phyloP scores from a whole-genome alignment of 441 rosid genomes.

The Croton setiger region DNA sequence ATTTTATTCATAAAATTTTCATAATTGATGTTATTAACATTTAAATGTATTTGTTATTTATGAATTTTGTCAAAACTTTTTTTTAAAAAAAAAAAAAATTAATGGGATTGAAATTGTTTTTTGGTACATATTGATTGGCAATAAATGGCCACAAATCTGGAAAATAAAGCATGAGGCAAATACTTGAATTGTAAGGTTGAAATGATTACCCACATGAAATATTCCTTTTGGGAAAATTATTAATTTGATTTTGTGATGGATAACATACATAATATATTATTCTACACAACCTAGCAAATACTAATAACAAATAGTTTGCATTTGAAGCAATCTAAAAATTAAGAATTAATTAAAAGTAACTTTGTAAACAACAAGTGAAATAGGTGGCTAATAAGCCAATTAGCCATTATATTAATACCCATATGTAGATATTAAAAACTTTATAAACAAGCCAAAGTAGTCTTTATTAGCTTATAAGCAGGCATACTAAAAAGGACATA shows the following conservation, averaged over 20 bases:
- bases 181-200: constrained; percentile 11
- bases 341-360: too few relatives aligned
- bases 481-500: constrained; percentile 18
- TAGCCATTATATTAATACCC: too few relatives aligned
- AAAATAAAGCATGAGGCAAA: constrained; percentile 2
- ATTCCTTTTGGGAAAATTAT: neutral
- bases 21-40: neutral
- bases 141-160: too few relatives aligned
- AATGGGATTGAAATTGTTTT: neutral
- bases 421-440: too few relatives aligned
- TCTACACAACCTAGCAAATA: neutral
- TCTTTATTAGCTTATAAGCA: neutral
- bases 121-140: too few relatives aligned
- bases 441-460: neutral
- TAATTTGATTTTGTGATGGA: neutral
- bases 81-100: too few relatives aligned
- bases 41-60: too few relatives aligned
- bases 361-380: neutral
- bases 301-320: constrained; percentile 17
- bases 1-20: neutral
- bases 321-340: constrained; percentile 29
- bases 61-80: too few relatives aligned
- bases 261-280: neutral
- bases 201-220: constrained; percentile 7
- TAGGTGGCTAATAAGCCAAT: neutral